These are phyloP conservation scores for Mollisiaceae sp. DNA, from an alignment of 2,329 filamentous ascomycete genomes.

Conservation along the genomic window DNA sequence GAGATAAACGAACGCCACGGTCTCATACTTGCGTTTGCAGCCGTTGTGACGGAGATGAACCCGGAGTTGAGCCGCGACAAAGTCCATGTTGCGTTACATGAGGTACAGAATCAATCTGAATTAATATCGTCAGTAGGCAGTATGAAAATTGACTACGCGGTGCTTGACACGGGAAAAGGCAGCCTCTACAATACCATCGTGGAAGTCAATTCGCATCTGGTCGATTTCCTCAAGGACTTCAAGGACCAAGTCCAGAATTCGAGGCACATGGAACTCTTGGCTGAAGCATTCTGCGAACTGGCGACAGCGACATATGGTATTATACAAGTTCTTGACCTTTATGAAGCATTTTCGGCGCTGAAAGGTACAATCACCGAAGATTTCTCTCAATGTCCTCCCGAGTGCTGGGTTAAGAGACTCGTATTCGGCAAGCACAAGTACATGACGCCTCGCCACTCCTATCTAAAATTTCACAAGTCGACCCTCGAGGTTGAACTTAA, in stretches of 20 bases:
- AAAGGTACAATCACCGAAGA: too few species aligned
- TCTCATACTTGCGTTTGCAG: conserved; percentile 64
- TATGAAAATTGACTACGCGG: too few species aligned
- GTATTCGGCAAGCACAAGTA: too few species aligned
- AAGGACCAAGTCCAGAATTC: neutral
- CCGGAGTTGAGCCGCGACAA: conserved; percentile 47
- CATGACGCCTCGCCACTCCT: neutral
- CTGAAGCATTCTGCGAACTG: neutral
- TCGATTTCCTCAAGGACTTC: neutral
- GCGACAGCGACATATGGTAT: neutral
- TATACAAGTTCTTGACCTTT: neutral
- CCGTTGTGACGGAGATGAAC: conserved; percentile 55
- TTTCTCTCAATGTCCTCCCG: neutral
- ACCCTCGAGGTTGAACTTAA: neutral
- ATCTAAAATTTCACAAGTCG: neutral
- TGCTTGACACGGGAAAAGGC: neutral
- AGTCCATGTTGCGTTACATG: conserved; percentile 14
- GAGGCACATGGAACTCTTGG: neutral
- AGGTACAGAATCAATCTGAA: too few species aligned
- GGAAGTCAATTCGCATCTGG: neutral
- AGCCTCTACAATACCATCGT: neutral
- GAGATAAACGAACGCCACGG: conserved; percentile 76
- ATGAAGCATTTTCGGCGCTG: neutral
- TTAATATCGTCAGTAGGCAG: too few species aligned
- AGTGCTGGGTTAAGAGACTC: neutral